Conservation (phyloP, 2,329 filamentous ascomycete species). For the Epichloe uncinata region DNA sequence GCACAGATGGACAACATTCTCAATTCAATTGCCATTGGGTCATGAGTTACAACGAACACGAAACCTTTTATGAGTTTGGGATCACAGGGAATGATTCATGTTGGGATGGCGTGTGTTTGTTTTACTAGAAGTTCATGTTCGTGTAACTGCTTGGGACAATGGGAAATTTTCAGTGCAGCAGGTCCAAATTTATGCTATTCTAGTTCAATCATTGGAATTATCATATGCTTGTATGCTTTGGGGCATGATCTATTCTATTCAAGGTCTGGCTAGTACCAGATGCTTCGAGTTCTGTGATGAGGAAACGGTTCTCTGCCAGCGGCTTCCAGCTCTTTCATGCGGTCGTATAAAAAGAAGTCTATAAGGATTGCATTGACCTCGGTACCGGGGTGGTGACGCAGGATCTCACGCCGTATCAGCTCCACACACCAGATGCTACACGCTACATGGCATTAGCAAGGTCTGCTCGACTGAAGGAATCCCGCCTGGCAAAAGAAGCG, state of each 20-base stretch:
- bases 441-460: constrained; percentile 28
- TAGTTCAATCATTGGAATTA: neutral
- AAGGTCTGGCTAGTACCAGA: constrained; percentile 60
- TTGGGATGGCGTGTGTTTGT: constrained; percentile 2
- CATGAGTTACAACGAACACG: constrained; percentile 11
- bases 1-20: constrained; percentile 63
- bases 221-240: neutral
- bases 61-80: constrained; percentile 5
- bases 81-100: constrained; percentile 7
- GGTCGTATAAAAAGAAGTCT: constrained; percentile 95
- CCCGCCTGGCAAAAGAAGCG: neutral
- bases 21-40: constrained; percentile 32
- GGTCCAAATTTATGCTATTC: neutral
- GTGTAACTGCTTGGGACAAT: neutral
- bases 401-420: constrained; percentile 70
- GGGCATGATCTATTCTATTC: neutral
- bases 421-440: constrained; percentile 97
- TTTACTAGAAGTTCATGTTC: neutral
- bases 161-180: neutral
- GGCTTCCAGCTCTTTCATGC: constrained; percentile 72
- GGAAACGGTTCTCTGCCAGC: constrained; percentile 44
- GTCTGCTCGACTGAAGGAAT: neutral
- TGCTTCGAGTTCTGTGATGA: constrained; percentile 82
- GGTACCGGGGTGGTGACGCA: constrained; percentile 55
- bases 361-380: constrained; percentile 80